Evolutionary conservation across 495 filamentous ascomycete species (phyloP).

Genomic region (Aspergillus heteromorphus): DNA sequence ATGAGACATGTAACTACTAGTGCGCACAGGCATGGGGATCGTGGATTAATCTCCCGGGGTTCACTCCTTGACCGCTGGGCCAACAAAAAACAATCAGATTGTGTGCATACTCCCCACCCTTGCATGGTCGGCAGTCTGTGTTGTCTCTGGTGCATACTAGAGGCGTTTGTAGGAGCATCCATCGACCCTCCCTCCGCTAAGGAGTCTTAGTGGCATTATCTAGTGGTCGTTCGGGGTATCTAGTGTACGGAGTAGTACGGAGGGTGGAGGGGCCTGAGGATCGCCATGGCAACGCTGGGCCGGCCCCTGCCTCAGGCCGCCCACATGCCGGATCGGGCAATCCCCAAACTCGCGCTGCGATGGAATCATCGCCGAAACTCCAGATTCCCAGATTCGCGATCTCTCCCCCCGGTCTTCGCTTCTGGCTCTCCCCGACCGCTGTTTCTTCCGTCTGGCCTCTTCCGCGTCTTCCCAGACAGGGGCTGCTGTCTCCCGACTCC

Average conservation of each 20-base stretch:
- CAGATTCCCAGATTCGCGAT: slow-evolving; percentile 10
- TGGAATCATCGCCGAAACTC: slow-evolving; percentile 7
- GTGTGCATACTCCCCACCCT: background rate
- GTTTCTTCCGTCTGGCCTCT: slow-evolving; percentile 2
- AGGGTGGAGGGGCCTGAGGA: background rate
- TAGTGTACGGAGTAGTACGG: background rate
- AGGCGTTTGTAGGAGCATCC: no score
- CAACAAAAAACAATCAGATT: background rate
- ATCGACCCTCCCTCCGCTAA: no score
- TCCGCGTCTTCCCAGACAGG: slow-evolving; percentile 3
- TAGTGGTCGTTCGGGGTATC: no score
- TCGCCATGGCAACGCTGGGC: slow-evolving; percentile 26
- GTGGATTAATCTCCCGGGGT: background rate
- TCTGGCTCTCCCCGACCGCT: slow-evolving; percentile 2
- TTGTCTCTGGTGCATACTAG: background rate
- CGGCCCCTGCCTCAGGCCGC: slow-evolving; percentile 17
- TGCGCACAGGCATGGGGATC: no score
- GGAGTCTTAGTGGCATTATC: no score
- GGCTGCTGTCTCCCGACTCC: background rate
- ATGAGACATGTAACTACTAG: background rate
- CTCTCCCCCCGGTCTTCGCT: background rate
- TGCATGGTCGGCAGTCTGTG: background rate
- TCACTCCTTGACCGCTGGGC: background rate
- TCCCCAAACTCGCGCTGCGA: slow-evolving; percentile 14
- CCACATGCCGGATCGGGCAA: slow-evolving; percentile 16